Evolutionary conservation across 441 rosid genomes (phyloP).

Genomic region (Gossypium davidsonii): DNA sequence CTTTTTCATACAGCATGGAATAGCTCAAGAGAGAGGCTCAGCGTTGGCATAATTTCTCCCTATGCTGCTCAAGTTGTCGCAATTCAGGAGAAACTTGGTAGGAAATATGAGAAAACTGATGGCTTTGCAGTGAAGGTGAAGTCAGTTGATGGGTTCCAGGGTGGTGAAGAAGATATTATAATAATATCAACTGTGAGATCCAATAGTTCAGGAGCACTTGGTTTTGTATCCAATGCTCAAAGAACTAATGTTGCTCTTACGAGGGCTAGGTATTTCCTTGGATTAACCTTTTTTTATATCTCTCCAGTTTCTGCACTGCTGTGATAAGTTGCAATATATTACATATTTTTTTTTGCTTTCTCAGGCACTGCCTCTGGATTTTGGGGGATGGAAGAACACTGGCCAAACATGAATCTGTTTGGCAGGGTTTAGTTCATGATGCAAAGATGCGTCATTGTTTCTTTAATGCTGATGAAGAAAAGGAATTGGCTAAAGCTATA

Average conservation of each 20-base stretch:
- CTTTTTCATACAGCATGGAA: conserved; percentile 25
- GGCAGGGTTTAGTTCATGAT: conserved; percentile 32
- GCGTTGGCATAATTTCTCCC: conserved; percentile 42
- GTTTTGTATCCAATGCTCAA: conserved; percentile 29
- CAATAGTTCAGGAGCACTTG: conserved; percentile 21
- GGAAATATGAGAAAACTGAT: conserved; percentile 9
- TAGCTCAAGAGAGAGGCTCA: conserved; percentile 14
- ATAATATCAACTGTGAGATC: conserved; percentile 46
- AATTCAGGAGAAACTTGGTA: conserved; percentile 30
- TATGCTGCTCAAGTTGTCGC: conserved; percentile 37
- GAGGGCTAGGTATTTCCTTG: conserved; percentile 32
- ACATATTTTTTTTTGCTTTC: neutral
- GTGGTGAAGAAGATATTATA: conserved; percentile 47
- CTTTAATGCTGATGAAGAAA: conserved; percentile 35
- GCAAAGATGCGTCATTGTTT: conserved; percentile 40
- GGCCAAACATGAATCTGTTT: conserved; percentile 23
- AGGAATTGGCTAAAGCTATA: conserved; percentile 31
- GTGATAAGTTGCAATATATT: neutral
- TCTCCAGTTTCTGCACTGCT: neutral
- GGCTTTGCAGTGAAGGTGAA: conserved; percentile 31
- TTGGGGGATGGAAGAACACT: conserved; percentile 35
- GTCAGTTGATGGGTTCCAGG: conserved; percentile 50
- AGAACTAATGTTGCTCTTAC: conserved; percentile 44
- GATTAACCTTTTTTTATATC: too few species aligned
- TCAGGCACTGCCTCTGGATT: conserved; percentile 32